Conservation (phyloP, 2,329 filamentous ascomycete genomes). For the Aspergillus floridensis region DNA sequence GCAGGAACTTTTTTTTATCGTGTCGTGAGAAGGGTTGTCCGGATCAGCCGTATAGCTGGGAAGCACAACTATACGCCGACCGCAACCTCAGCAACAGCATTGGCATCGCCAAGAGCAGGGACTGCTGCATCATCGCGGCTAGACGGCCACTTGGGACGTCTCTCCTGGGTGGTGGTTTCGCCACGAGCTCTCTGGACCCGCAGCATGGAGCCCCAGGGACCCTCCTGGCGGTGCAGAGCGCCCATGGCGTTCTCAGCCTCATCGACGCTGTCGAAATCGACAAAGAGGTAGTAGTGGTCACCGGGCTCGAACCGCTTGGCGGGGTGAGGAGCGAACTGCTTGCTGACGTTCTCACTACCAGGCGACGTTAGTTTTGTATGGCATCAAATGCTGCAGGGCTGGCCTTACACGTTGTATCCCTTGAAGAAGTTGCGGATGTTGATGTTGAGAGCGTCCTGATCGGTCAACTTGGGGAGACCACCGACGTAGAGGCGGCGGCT, state of each 20-base stretch:
- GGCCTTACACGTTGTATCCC: slow-evolving; percentile 42
- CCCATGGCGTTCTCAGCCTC: slow-evolving; percentile 55
- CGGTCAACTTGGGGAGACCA: slow-evolving; percentile 45
- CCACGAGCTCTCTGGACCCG: slow-evolving; percentile 43
- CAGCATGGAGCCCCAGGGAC: slow-evolving; percentile 41
- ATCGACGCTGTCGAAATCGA: slow-evolving; percentile 58
- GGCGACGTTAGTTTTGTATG: slow-evolving; percentile 1
- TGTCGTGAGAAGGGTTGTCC: neutral
- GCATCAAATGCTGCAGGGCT: neutral
- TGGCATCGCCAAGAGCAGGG: neutral
- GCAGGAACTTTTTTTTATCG: neutral
- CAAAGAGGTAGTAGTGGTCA: slow-evolving; percentile 63
- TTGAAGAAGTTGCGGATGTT: slow-evolving; percentile 47
- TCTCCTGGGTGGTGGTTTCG: slow-evolving; percentile 33
- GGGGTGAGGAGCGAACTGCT: slow-evolving; percentile 58
- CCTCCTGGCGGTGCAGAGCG: slow-evolving; percentile 40
- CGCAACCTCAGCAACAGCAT: slow-evolving; percentile 4
- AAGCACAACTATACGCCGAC: slow-evolving; percentile 4
- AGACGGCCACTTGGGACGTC: slow-evolving; percentile 22
- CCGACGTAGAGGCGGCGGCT: slow-evolving; percentile 49
- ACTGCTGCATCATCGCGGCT: slow-evolving; percentile 7
- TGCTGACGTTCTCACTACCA: slow-evolving; percentile 47
- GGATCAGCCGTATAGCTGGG: neutral
- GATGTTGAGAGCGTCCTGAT: slow-evolving; percentile 42
- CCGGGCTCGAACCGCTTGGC: slow-evolving; percentile 53